Conservation (phyloP, 192 early-diverging fungal species). For the Linnemannia zychae region DNA sequence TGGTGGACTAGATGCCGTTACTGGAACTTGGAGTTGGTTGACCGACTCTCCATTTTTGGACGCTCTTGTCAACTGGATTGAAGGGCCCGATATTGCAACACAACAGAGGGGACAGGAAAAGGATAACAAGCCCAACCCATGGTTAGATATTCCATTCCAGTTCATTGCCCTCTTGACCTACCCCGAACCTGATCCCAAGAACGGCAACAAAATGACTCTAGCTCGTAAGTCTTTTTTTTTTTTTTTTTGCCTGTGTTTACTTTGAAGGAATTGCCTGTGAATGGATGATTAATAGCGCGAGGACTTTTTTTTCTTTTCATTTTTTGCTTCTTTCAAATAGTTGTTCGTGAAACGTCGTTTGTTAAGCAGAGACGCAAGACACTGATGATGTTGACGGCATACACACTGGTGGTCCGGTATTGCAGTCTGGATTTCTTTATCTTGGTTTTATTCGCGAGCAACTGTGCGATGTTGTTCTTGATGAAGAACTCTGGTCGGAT, state of each 20-base stretch:
- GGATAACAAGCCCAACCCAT: constrained; percentile 49
- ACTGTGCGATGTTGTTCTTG: constrained; percentile 66
- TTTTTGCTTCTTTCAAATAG: constrained; percentile 21
- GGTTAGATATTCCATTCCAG: constrained; percentile 63
- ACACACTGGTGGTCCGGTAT: constrained; percentile 60
- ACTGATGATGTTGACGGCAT: constrained; percentile 60
- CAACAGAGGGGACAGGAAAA: constrained; percentile 34
- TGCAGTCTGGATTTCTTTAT: constrained; percentile 68
- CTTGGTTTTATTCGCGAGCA: constrained; percentile 61
- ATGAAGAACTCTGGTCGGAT: constrained; percentile 70
- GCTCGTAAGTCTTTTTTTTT: constrained; percentile 53
- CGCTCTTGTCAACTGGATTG: constrained; percentile 56
- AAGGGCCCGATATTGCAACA: constrained; percentile 35
- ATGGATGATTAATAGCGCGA: background rate
- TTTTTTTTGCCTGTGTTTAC: too few relatives aligned
- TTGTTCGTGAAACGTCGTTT: constrained; percentile 63
- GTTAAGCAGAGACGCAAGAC: constrained; percentile 62
- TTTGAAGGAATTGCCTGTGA: background rate
- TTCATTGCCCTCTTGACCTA: constrained; percentile 66
- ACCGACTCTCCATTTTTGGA: constrained; percentile 44
- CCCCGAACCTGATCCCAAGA: constrained; percentile 62
- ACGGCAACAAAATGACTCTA: constrained; percentile 55
- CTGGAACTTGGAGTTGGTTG: constrained; percentile 31
- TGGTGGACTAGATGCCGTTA: background rate
- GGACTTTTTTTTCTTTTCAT: too few relatives aligned